Evolutionary conservation across 768 basidiomycete genomes (phyloP).

Genomic region (Boletus reticulatus): DNA sequence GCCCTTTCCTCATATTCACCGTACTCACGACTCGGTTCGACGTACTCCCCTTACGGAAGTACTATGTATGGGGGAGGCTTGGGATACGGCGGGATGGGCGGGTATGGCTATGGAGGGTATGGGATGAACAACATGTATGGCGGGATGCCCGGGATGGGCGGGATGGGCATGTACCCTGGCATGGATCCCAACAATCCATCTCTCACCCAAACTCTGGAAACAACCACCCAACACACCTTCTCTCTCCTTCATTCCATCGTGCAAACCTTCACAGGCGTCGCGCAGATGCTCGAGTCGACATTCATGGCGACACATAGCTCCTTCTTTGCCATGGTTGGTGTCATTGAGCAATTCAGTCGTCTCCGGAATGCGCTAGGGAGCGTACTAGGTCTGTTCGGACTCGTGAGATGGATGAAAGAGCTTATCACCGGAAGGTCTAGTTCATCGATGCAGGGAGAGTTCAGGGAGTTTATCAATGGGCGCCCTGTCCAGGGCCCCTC

Average conservation of each 20-base stretch:
- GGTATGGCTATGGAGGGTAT: constrained; percentile 43
- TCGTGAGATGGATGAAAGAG: constrained; percentile 82
- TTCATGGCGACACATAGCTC: constrained; percentile 97
- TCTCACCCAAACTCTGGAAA: constrained; percentile 84
- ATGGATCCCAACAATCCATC: constrained; percentile 55
- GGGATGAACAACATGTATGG: constrained; percentile 52
- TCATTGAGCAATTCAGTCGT: constrained; percentile 92
- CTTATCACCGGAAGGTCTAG: constrained; percentile 47
- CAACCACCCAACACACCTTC: constrained; percentile 90
- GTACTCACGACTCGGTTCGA: constrained; percentile 36
- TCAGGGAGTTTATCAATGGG: constrained; percentile 73
- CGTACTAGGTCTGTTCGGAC: constrained; percentile 88
- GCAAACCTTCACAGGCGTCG: constrained; percentile 90
- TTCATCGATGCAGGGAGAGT: constrained; percentile 58
- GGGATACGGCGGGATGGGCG: constrained; percentile 44
- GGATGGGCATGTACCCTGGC: constrained; percentile 37
- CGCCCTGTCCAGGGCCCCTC: constrained; percentile 51
- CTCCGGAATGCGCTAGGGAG: constrained; percentile 91
- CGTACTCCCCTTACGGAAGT: constrained; percentile 36
- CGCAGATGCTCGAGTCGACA: constrained; percentile 96
- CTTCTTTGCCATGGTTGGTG: constrained; percentile 96
- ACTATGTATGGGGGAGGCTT: constrained; percentile 32
- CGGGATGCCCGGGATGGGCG: constrained; percentile 39
- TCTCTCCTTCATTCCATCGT: constrained; percentile 92
- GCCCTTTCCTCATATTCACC: constrained; percentile 49